Evolutionary conservation across 1,139 yeast genomes (phyloP).

Genomic region (Kazachstania sp.): DNA sequence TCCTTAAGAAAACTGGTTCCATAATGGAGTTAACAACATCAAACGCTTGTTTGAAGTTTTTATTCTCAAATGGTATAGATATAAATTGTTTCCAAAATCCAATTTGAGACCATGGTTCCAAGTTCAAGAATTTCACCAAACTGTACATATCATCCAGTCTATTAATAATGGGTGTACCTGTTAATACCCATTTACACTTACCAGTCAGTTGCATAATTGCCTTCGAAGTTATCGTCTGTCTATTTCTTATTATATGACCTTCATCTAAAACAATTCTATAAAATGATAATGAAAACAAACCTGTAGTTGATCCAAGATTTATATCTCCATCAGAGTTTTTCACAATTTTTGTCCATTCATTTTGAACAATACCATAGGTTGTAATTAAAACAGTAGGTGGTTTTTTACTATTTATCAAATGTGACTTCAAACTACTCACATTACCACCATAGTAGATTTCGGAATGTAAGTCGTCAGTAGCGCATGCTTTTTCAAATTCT

Average conservation of each 20-base stretch:
- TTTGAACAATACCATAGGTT: slow-evolving; percentile 79
- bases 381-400: slow-evolving; percentile 75
- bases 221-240: slow-evolving; percentile 71
- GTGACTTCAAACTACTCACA: slow-evolving; percentile 38
- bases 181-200: slow-evolving; percentile 72
- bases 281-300: slow-evolving; percentile 66
- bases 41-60: slow-evolving; percentile 60
- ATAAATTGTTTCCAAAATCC: slow-evolving; percentile 86
- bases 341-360: slow-evolving; percentile 45
- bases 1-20: slow-evolving; percentile 72
- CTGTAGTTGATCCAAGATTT: slow-evolving; percentile 30
- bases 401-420: slow-evolving; percentile 24
- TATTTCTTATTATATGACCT: slow-evolving; percentile 82
- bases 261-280: slow-evolving; percentile 82
- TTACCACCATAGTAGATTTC: slow-evolving; percentile 70
- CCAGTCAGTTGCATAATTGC: slow-evolving; percentile 62
- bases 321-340: slow-evolving; percentile 4
- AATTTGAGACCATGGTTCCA: slow-evolving; percentile 87
- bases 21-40: slow-evolving; percentile 77
- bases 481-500: slow-evolving; percentile 59
- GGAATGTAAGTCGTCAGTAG: slow-evolving; percentile 38
- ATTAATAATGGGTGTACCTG: slow-evolving; percentile 93
- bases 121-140: slow-evolving; percentile 58
- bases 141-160: slow-evolving; percentile 81
- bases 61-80: slow-evolving; percentile 74